Percentiles rank a stretch among this genome's conserved stretches.
These are phyloP conservation scores for Aethionema arabicum DNA, from an alignment of 345 rosid genomes.

Conservation along the genomic window DNA sequence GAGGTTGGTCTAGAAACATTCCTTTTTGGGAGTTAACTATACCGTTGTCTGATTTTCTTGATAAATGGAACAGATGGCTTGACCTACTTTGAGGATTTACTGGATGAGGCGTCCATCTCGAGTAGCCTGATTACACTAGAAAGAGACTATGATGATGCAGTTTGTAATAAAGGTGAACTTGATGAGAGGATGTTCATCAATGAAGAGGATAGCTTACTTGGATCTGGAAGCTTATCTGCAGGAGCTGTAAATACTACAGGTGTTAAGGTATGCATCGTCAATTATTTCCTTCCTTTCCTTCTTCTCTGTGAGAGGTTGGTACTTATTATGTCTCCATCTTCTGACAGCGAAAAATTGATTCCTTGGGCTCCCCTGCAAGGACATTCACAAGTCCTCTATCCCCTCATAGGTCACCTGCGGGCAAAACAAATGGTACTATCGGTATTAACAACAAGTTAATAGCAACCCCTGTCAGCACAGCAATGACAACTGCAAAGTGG, in stretches of 20 bases:
- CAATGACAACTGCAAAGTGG: slow-evolving; percentile 99
- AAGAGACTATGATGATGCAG: slow-evolving; percentile 68
- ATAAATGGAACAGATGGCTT: slow-evolving; percentile 63
- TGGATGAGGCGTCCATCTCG: slow-evolving; percentile 74
- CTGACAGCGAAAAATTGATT: slow-evolving; percentile 69
- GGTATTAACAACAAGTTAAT: slow-evolving; percentile 50
- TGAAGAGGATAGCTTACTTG: slow-evolving; percentile 85
- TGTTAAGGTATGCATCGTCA: slow-evolving; percentile 49
- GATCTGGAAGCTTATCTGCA: slow-evolving; percentile 56
- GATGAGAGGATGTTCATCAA: slow-evolving; percentile 86
- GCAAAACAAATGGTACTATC: slow-evolving; percentile 56
- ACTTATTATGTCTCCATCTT: neutral
- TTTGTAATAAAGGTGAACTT: slow-evolving; percentile 60
- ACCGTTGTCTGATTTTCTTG: slow-evolving; percentile 17
- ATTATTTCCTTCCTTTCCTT: neutral
- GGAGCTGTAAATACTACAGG: slow-evolving; percentile 52
- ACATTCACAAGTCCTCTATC: slow-evolving; percentile 78
- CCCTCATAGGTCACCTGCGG: slow-evolving; percentile 69
- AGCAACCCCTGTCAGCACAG: slow-evolving; percentile 86
- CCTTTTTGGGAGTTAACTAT: slow-evolving; percentile 20
- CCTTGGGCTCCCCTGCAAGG: slow-evolving; percentile 77
- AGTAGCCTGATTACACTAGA: slow-evolving; percentile 64
- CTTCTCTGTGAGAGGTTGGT: neutral
- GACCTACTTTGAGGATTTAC: slow-evolving; percentile 75
- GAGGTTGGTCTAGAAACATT: slow-evolving; percentile 47